Evolutionary conservation across 2,329 filamentous ascomycete species (phyloP), one percentile per base, ranked within the genome.

Genomic region (Coccinonectria pachysandricola): DNA sequence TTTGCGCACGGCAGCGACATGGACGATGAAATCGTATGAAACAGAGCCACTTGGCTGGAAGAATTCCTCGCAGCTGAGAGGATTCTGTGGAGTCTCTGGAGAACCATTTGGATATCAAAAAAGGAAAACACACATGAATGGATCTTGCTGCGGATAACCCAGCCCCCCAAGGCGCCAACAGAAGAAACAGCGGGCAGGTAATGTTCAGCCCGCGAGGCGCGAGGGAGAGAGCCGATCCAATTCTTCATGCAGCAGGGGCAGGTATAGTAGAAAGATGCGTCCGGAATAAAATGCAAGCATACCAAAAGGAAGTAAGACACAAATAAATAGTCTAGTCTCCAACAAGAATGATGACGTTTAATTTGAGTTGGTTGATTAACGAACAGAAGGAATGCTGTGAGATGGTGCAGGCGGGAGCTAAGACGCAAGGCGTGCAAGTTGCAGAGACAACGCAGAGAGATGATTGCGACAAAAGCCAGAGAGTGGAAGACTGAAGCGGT

Each of bases 241-340:
- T 19, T 7, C 32, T 24, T 31, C 27, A 19, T 12, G 19, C 10
- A 24, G 23, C 21, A 20, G n/a, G n/a, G n/a, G n/a, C n/a, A n/a
- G n/a, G n/a, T n/a, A n/a, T n/a, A n/a, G n/a, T n/a, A n/a, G n/a
- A n/a, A n/a, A n/a, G n/a, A n/a, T n/a, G n/a, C n/a, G n/a, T n/a
- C n/a, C n/a, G n/a, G n/a, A n/a, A n/a, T n/a, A 36, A 40, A 35
- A 41, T 37, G 26, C 26, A 31, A 42, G 35, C 39, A 45, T 45
- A 45, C 42, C 42, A 45, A 37, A 28, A n/a, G 38, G 35, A 38
- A 30, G 31, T 43, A 45, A 45, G 42, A 38, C 42, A 43, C 16
- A 38, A 24, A 28, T 32, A 23, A 21, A 32, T 34, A 31, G 27
- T 29, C 37, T 37, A 34, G 24, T 33, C 41, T 33, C 35, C 21